Evolutionary conservation across 1,284 basidiomycete species (phyloP), one percentile per base, ranked within the genome.

Genomic region (Marasmius sp.): DNA sequence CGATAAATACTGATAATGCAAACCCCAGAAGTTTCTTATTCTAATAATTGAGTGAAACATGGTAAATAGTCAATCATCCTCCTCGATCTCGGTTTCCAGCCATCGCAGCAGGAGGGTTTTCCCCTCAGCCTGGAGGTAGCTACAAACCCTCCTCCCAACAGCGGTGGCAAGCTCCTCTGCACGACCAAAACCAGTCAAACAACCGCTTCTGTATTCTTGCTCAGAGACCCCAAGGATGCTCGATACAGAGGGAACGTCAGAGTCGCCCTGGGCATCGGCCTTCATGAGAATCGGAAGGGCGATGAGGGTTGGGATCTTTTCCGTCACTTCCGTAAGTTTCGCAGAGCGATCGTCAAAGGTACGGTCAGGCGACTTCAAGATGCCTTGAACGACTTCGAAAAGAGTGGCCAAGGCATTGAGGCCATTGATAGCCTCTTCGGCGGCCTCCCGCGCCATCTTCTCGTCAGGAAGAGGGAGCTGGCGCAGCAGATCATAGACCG

Each of bases 381-480:
- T 68, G 55, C 67, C 64, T 56, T 79, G 76, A 18, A 80, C 75
- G 11, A 78, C 77, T 63, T 88, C 85, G n/a, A 90, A 75, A 33
- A 91, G 77, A 12, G 80, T 76, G 11, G 76, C 77, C 20, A 92
- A 73, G 18, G 84, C 80, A 65, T 79, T 76, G 34, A 93, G 75
- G 8, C 85, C 86, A 59, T 82, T 82, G 67, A 88, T 86, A 0
- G 88, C 91, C 69, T 92, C 91, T 54, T 89, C 85, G 5, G 92
- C 89, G 2, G 88, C 91, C 69, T 93, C 91, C 27, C 80, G 78
- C 11, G 91, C 90, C 18, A 91, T 80, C 52, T 79, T 77, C 20
- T 73, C 74, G 6, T 68, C 72, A n/a, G 90, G 91, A 18, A 85
- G 82, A 22, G 91, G 89, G 38, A 93, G 77, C 38, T 75, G 72